These are phyloP conservation scores for Aspergillus candidus DNA, from an alignment of 2,329 filamentous ascomycete genomes.

Conservation along the genomic window DNA sequence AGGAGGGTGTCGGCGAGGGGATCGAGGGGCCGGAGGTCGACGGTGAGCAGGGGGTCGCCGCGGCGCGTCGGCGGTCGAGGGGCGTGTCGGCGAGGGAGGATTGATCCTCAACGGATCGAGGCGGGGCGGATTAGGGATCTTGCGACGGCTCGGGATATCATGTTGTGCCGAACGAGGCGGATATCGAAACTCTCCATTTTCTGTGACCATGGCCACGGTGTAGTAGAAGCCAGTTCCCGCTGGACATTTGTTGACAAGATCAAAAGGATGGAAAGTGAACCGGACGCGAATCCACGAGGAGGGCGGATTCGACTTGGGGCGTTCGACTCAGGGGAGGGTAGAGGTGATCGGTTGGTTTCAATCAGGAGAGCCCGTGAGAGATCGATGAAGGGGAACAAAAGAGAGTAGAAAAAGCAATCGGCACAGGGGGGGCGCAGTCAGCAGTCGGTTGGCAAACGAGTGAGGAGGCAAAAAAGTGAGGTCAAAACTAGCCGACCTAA, in stretches of 20 bases:
- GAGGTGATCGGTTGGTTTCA: too few species aligned
- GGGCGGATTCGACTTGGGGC: too few species aligned
- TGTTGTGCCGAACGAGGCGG: conserved; percentile 27
- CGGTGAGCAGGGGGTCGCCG: conserved; percentile 18
- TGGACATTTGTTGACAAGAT: conserved; percentile 34
- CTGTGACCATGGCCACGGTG: conserved; percentile 42
- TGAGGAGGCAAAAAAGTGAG: too few species aligned
- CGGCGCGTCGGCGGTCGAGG: conserved; percentile 14
- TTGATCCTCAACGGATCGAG: conserved; percentile 26
- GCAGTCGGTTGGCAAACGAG: too few species aligned
- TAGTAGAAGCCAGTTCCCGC: conserved; percentile 28
- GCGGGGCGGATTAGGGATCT: conserved; percentile 24
- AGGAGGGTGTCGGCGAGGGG: conserved; percentile 12
- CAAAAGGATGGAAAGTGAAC: conserved; percentile 2
- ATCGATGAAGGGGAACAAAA: too few species aligned
- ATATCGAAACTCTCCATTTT: conserved; percentile 34
- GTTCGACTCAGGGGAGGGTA: too few species aligned
- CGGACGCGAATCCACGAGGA: too few species aligned
- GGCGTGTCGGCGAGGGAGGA: conserved; percentile 19
- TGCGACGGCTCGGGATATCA: conserved; percentile 26
- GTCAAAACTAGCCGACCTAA: too few species aligned
- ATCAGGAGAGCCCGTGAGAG: too few species aligned
- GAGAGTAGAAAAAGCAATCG: too few species aligned
- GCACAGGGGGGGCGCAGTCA: too few species aligned
- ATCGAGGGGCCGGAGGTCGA: conserved; percentile 16